phyloP scores from a whole-genome alignment of 768 basidiomycete species.

The Tulasnella sp. region DNA sequence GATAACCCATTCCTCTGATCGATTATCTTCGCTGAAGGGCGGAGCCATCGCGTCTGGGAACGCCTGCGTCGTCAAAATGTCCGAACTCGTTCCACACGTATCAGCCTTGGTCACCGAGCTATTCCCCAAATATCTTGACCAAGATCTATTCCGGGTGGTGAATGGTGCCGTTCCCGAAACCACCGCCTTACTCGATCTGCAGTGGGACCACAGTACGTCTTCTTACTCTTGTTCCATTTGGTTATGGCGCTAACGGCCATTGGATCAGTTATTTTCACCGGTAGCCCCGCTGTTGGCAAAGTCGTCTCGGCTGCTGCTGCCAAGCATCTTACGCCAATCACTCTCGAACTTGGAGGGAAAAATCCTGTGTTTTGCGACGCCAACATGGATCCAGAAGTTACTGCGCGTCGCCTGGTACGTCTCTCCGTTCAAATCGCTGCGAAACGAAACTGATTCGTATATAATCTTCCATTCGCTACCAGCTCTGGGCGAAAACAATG shows the following conservation, averaged over 20 bases:
- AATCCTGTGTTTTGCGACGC: conserved; percentile 45
- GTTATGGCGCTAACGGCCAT: background rate
- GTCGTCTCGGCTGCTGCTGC: conserved; percentile 23
- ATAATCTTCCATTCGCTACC: background rate
- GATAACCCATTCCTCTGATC: background rate
- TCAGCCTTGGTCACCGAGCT: conserved; percentile 67
- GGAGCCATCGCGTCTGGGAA: conserved; percentile 82
- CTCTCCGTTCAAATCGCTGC: conserved; percentile 36
- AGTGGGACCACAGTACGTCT: conserved; percentile 62
- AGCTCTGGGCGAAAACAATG: conserved; percentile 70
- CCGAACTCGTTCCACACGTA: conserved; percentile 64
- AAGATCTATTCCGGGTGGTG: conserved; percentile 63
- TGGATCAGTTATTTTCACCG: conserved; percentile 25
- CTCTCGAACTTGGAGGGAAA: conserved; percentile 35
- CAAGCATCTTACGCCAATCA: conserved; percentile 23
- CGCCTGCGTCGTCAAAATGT: conserved; percentile 72
- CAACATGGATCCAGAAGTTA: conserved; percentile 38
- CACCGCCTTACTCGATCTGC: conserved; percentile 69
- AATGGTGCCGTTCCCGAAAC: conserved; percentile 72
- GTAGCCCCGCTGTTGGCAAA: conserved; percentile 22
- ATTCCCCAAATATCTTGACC: conserved; percentile 74
- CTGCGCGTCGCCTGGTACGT: conserved; percentile 41
- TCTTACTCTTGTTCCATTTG: conserved; percentile 49
- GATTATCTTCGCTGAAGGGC: conserved; percentile 33
- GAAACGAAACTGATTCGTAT: background rate